phyloP scores from a whole-genome alignment of 495 filamentous ascomycete species.

The Elaphomyces granulatus region DNA sequence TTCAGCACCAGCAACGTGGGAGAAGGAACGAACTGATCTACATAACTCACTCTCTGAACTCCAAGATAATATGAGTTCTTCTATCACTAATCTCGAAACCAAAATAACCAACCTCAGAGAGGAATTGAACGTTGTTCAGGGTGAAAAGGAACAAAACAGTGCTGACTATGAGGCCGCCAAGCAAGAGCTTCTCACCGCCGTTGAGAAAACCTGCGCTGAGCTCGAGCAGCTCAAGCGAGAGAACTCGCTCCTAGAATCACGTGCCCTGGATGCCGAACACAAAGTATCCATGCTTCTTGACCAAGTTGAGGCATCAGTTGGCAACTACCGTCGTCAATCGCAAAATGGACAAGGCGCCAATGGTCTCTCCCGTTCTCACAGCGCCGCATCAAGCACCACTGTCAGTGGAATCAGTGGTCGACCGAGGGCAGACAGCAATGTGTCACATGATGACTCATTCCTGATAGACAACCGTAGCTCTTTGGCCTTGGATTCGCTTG shows the following conservation, averaged over 20 bases:
- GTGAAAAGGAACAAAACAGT: constrained; percentile 52
- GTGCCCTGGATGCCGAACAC: constrained; percentile 79
- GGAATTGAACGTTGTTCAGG: constrained; percentile 46
- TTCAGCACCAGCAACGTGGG: constrained; percentile 50
- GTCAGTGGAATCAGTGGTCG: constrained; percentile 18
- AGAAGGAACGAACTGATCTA: constrained; percentile 55
- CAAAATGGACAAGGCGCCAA: constrained; percentile 33
- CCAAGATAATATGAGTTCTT: constrained; percentile 49
- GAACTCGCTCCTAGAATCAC: constrained; percentile 61
- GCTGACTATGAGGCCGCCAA: constrained; percentile 41
- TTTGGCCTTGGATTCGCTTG: constrained; percentile 78
- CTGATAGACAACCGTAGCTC: constrained; percentile 58
- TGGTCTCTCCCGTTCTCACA: constrained; percentile 30
- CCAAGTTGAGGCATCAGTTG: constrained; percentile 84
- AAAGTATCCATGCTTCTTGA: constrained; percentile 87
- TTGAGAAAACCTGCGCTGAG: constrained; percentile 47
- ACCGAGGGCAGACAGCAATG: constrained; percentile 27
- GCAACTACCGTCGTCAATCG: constrained; percentile 80
- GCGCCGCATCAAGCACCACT: constrained; percentile 32
- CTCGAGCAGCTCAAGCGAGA: constrained; percentile 71
- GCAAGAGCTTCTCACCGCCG: constrained; percentile 40
- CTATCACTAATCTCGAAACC: constrained; percentile 51
- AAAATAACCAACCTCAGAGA: constrained; percentile 52
- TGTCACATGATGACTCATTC: constrained; percentile 48
- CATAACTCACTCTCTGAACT: constrained; percentile 50